Percentiles rank a stretch among this genome's conserved stretches.
These are phyloP conservation scores for Eremothecium cymbalariae DNA, from an alignment of 1,139 yeast genomes.

Conservation along the genomic window DNA sequence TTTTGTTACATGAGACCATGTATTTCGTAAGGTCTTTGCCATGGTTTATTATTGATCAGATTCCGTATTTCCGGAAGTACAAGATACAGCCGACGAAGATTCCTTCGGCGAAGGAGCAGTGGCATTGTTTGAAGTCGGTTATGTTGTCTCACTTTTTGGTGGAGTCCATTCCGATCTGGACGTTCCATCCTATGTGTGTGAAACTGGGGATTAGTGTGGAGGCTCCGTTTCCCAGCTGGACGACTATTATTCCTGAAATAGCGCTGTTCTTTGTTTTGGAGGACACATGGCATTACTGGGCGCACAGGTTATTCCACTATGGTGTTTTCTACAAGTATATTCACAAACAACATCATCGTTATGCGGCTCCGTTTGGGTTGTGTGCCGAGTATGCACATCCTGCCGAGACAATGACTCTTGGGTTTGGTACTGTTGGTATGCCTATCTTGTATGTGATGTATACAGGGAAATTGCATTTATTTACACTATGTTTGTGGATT, in stretches of 20 bases:
- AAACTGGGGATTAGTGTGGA: conserved; percentile 62
- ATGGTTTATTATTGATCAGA: conserved; percentile 70
- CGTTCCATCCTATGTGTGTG: conserved; percentile 84
- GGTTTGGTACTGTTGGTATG: conserved; percentile 90
- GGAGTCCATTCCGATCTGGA: conserved; percentile 93
- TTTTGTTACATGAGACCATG: conserved; percentile 66
- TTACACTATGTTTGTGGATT: conserved; percentile 82
- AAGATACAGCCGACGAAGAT: conserved; percentile 76
- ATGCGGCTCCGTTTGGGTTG: conserved; percentile 94
- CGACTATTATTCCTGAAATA: conserved; percentile 55
- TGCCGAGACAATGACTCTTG: conserved; percentile 78
- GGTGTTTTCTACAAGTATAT: conserved; percentile 82
- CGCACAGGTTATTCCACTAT: conserved; percentile 79
- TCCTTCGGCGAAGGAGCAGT: conserved; percentile 73
- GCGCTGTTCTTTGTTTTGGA: conserved; percentile 71
- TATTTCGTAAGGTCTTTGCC: conserved; percentile 82
- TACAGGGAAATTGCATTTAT: conserved; percentile 62
- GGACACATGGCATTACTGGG: conserved; percentile 95
- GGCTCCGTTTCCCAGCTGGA: conserved; percentile 73
- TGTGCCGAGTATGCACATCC: conserved; percentile 98
- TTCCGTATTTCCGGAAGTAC: conserved; percentile 66
- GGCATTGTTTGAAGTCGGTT: conserved; percentile 85
- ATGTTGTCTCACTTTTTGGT: conserved; percentile 78
- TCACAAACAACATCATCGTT: conserved; percentile 93
- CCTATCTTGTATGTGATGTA: conserved; percentile 68